Percentiles rank a stretch among this genome's conserved stretches.
Evolutionary conservation across 192 early-diverging fungal species (phyloP).

Genomic region (Dissophora ornata): DNA sequence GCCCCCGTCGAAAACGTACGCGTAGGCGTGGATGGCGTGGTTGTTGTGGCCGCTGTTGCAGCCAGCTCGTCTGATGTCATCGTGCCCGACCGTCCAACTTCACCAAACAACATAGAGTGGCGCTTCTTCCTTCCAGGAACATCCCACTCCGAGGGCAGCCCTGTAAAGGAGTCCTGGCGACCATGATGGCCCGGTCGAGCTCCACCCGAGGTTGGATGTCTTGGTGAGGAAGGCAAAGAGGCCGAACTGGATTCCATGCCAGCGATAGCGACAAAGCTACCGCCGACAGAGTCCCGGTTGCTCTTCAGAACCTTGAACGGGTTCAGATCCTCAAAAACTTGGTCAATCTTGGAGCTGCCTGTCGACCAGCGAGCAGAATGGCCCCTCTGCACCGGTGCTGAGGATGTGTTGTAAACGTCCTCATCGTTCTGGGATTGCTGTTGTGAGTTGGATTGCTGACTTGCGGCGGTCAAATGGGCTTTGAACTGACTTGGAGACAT

Average conservation of each 20-base stretch:
- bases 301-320: constrained; percentile 31
- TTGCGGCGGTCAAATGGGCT: constrained; percentile 31
- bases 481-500: constrained; percentile 51
- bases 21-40: background rate
- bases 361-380: constrained; percentile 34
- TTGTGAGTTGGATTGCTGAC: constrained; percentile 11
- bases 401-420: background rate
- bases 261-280: background rate
- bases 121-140: constrained; percentile 28
- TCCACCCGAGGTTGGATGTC: background rate
- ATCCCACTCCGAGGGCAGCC: constrained; percentile 46
- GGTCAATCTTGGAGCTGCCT: constrained; percentile 37
- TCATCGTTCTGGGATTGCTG: constrained; percentile 8
- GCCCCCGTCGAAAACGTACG: constrained; percentile 3
- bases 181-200: constrained; percentile 6
- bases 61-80: background rate
- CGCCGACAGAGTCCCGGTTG: background rate
- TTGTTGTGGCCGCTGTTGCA: constrained; percentile 4
- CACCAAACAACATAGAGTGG: constrained; percentile 46
- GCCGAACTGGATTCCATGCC: background rate
- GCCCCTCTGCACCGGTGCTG: background rate
- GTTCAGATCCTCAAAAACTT: constrained; percentile 42
- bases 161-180: constrained; percentile 32
- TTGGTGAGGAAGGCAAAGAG: constrained; percentile 4
- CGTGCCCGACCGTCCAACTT: constrained; percentile 11